A percentile compares a stretch with the other conserved stretches of the same genome.
Evolutionary conservation across 2,329 filamentous ascomycete species (phyloP).

Genomic region (Beauveria pseudobassiana): DNA sequence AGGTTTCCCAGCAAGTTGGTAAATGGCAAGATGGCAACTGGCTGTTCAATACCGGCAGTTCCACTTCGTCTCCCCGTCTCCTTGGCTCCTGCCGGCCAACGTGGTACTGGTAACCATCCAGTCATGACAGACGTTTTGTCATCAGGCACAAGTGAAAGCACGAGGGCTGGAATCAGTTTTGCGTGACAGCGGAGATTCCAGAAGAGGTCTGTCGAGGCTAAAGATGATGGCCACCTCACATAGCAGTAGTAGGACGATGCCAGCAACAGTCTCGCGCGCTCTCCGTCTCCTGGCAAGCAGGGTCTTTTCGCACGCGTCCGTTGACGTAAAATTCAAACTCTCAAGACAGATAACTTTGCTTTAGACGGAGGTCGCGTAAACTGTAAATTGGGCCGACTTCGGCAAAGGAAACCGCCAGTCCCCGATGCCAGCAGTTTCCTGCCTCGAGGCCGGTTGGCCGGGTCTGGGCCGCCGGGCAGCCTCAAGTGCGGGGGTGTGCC

Average conservation of each 20-base stretch:
- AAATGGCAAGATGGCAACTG: too few relatives aligned
- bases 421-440: not conserved
- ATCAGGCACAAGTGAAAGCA: not conserved
- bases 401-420: not conserved
- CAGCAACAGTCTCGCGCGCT: not conserved
- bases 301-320: not conserved
- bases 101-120: not conserved
- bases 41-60: not conserved
- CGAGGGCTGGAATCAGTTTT: not conserved
- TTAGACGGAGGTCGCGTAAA: not conserved
- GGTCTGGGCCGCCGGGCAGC: not conserved
- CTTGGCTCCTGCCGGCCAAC: not conserved
- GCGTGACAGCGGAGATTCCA: too few relatives aligned
- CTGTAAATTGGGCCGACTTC: not conserved
- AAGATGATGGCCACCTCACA: not conserved
- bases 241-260: not conserved
- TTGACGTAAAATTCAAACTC: not conserved
- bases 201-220: not conserved
- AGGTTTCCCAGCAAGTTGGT: not conserved
- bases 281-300: not conserved
- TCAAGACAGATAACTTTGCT: not conserved
- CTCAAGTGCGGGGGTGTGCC: conserved; percentile 7
- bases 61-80: not conserved
- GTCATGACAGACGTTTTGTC: not conserved
- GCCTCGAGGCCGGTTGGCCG: not conserved